Evolutionary conservation across 441 rosid species (phyloP), one percentile per base, ranked within the genome.

Genomic region (Pelargonium myrrhifolium): DNA sequence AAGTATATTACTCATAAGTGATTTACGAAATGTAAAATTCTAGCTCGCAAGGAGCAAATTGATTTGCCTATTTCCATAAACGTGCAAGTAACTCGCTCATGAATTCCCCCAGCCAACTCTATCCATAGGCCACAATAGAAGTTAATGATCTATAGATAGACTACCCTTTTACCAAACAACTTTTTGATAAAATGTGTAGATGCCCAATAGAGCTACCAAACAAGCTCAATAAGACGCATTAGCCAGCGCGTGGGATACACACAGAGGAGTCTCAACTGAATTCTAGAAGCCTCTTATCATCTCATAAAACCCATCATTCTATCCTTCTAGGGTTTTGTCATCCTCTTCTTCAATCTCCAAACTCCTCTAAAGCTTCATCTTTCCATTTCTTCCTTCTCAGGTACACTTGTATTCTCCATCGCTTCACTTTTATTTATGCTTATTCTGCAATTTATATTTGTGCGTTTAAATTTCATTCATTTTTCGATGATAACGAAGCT

Each of bases 221-320:
- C 31, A 28, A 28, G 31, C 31, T n/a, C n/a, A n/a, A 28, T 4
- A 28, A 28, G 31, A 12, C 59, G 3, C 22, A 51, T 18, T 18
- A 6, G 22, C 9, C 7, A 17, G 59, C 59, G 59, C 59, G 59
- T 53, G 59, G 59, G 9, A 15, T 6, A 53, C 59, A n/a, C 3
- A 42, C 9, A 53, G 31, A 28, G 22, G 22, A 53, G 10, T 17
- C 22, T 17, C 22, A 8, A 53, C 20, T 51, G 59, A 53, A 67
- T 73, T 82, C 81, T 77, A 73, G 81, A 79, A 77, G 76, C 70
- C 74, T 77, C 85, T 67, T 65, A 60, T 75, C 68, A 70, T 40
- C 63, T 40, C 15, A 55, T 65, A 69, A 76, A 61, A 66, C 68
- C 35, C 45, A 67, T n/a, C 3, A 47, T 65, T 31, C 39, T 14